Percentiles rank a stretch among this genome's conserved stretches.
Evolutionary conservation across 2,329 filamentous ascomycete genomes (phyloP).

Genomic region (Chalaropsis thielavioides): DNA sequence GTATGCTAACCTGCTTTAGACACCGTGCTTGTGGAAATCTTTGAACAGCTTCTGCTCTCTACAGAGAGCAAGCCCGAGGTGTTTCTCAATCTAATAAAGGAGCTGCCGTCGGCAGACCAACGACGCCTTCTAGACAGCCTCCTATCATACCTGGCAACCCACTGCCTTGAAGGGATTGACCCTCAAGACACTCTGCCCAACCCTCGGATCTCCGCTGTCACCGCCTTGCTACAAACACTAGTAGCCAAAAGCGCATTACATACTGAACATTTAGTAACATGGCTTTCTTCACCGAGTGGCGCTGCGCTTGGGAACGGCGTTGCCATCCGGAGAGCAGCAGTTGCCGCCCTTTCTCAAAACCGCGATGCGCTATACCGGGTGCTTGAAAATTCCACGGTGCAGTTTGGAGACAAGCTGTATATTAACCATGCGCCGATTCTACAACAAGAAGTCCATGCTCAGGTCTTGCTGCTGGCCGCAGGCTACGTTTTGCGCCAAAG

Average conservation of each 20-base stretch:
- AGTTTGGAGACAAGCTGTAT: conserved; percentile 76
- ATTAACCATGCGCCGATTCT: conserved; percentile 73
- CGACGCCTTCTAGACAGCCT: conserved; percentile 23
- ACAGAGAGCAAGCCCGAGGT: conserved; percentile 18
- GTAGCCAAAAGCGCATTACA: conserved; percentile 34
- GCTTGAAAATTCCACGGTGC: conserved; percentile 52
- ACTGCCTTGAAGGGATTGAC: conserved; percentile 28
- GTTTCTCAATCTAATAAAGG: conserved; percentile 22
- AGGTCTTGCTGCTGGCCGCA: conserved; percentile 61
- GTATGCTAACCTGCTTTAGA: conserved; percentile 14
- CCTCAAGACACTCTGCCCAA: conserved; percentile 21
- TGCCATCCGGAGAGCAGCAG: conserved; percentile 51
- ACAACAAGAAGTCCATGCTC: conserved; percentile 77
- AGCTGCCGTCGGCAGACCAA: conserved; percentile 11
- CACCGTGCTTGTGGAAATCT: conserved; percentile 18
- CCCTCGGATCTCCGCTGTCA: conserved; percentile 38
- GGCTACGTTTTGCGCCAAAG: conserved; percentile 58
- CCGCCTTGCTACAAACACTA: conserved; percentile 40
- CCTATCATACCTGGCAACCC: conserved; percentile 31
- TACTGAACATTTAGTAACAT: conserved; percentile 43
- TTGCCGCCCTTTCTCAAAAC: conserved; percentile 42
- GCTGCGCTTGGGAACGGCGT: conserved; percentile 49
- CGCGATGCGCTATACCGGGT: conserved; percentile 39
- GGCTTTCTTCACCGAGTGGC: conserved; percentile 50
- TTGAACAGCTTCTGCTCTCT: conserved; percentile 29